Percentiles rank a stretch among this genome's conserved stretches.
Evolutionary conservation across 2,329 filamentous ascomycete genomes (phyloP).

Genomic region (Alternaria alternata): DNA sequence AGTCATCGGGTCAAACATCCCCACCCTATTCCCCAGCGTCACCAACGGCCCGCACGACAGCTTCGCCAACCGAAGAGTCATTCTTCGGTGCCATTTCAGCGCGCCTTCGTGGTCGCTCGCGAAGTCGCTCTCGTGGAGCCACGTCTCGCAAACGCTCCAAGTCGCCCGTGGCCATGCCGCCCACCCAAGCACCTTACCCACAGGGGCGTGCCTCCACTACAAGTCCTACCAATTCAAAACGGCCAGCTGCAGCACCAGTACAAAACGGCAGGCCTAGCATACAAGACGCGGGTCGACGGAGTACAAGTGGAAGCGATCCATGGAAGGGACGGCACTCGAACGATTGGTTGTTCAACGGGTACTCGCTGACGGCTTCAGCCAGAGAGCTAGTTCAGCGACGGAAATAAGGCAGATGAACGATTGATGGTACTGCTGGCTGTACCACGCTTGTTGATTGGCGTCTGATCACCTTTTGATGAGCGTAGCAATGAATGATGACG

Average conservation of each 20-base stretch:
- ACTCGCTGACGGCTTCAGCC: constrained; percentile 48
- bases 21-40: constrained; percentile 30
- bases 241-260: constrained; percentile 18
- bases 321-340: constrained; percentile 51
- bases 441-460: constrained; percentile 28
- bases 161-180: constrained; percentile 43
- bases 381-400: constrained; percentile 41
- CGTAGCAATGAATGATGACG: neutral
- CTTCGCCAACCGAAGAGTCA: constrained; percentile 40
- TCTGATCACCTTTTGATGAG: constrained; percentile 26
- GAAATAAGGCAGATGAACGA: constrained; percentile 23
- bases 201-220: constrained; percentile 14
- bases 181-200: constrained; percentile 26
- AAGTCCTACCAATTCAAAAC: constrained; percentile 19
- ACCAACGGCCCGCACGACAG: constrained; percentile 27
- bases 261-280: constrained; percentile 35
- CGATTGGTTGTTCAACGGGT: constrained; percentile 50
- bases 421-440: constrained; percentile 28
- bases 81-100: constrained; percentile 50
- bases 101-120: constrained; percentile 45
- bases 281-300: constrained; percentile 33
- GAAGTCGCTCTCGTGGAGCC: constrained; percentile 40
- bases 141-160: constrained; percentile 39
- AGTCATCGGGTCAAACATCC: constrained; percentile 36
- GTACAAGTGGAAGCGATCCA: constrained; percentile 44